phyloP scores from a whole-genome alignment of 140 eudicot species.

The Stevia rebaudiana region DNA sequence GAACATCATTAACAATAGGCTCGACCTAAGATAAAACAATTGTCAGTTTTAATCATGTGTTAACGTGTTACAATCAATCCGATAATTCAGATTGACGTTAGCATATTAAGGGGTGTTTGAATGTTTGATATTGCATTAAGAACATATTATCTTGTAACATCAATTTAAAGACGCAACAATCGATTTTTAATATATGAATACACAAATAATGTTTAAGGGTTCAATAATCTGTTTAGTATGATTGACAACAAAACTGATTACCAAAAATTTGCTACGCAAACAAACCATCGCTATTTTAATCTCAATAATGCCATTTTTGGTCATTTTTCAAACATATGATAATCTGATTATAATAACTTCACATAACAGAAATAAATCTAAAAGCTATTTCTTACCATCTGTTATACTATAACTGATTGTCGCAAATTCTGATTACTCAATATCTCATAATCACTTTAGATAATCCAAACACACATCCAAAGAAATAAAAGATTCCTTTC shows the following conservation, averaged over 20 bases:
- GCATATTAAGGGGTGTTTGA: background rate
- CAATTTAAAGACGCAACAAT: background rate
- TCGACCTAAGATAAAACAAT: slow-evolving; percentile 52
- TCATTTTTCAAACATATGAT: background rate
- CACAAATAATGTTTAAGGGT: background rate
- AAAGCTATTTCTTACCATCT: background rate
- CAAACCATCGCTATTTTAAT: background rate
- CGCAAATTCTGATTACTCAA: background rate
- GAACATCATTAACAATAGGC: slow-evolving; percentile 93
- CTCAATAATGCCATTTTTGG: background rate
- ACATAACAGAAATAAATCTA: background rate
- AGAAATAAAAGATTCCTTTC: background rate
- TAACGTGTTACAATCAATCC: background rate
- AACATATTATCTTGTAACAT: background rate
- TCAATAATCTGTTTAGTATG: background rate
- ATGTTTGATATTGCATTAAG: background rate
- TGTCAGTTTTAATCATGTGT: background rate
- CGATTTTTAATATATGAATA: background rate
- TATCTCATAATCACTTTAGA: background rate
- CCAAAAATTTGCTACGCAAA: background rate
- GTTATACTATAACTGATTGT: background rate
- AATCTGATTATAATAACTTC: background rate
- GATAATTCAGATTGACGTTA: background rate
- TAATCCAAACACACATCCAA: background rate
- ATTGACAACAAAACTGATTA: background rate